phyloP scores from a whole-genome alignment of 2,329 filamentous ascomycete genomes.

The Sarocladium brachiariae region DNA sequence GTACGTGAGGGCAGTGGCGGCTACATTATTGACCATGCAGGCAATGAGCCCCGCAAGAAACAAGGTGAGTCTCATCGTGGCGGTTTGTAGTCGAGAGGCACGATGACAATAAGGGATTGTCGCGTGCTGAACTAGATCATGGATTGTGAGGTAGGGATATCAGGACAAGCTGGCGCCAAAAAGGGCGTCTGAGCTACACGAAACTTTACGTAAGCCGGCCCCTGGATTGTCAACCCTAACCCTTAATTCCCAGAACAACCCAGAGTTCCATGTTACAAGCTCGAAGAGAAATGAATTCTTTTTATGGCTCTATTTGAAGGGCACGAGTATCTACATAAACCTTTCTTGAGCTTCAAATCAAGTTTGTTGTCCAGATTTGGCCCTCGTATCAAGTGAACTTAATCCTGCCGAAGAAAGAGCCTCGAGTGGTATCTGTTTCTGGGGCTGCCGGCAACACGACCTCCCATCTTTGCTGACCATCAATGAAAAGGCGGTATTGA shows the following conservation, averaged over 20 bases:
- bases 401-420: slow-evolving; percentile 1
- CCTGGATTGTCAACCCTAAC: background rate
- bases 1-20: slow-evolving; percentile 91
- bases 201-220: slow-evolving; percentile 6
- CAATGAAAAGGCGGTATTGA: slow-evolving; percentile 74
- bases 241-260: background rate
- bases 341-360: background rate
- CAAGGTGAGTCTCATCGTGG: slow-evolving; percentile 58
- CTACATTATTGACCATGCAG: slow-evolving; percentile 61
- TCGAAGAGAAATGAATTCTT: too few relatives aligned
- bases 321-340: too few relatives aligned
- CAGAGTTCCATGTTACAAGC: too few relatives aligned
- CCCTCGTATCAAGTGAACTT: background rate
- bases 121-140: slow-evolving; percentile 18
- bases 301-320: too few relatives aligned
- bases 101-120: slow-evolving; percentile 15
- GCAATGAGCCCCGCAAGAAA: slow-evolving; percentile 64
- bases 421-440: background rate
- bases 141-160: slow-evolving; percentile 8
- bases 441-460: background rate
- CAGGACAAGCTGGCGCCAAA: slow-evolving; percentile 12
- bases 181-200: slow-evolving; percentile 7
- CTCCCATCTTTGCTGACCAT: slow-evolving; percentile 70
- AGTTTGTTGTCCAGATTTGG: background rate
- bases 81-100: slow-evolving; percentile 14